These are phyloP conservation scores for Jaenimonas drosophilae DNA, from an alignment of 208 protist genomes.

Conservation along the genomic window DNA sequence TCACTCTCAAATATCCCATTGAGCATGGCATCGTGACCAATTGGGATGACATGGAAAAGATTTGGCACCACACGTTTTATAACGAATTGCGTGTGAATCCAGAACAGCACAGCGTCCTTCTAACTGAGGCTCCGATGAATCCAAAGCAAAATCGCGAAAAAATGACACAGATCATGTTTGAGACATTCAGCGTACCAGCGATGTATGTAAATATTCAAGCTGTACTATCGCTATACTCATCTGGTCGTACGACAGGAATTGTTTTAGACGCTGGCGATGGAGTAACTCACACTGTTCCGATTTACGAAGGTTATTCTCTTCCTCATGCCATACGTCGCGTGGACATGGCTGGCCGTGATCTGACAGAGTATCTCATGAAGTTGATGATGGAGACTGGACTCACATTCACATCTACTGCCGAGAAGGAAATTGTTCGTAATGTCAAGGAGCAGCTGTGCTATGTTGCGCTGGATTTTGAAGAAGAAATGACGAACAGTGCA, in stretches of 20 bases:
- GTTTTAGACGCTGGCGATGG: conserved; percentile 92
- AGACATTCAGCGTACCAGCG: conserved; percentile 84
- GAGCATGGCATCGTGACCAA: conserved; percentile 96
- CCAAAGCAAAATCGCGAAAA: conserved; percentile 91
- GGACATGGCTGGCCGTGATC: conserved; percentile 90
- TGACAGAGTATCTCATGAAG: conserved; percentile 94
- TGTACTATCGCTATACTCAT: conserved; percentile 94
- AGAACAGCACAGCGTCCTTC: conserved; percentile 96
- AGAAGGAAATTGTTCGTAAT: conserved; percentile 95
- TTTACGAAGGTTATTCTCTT: conserved; percentile 91
- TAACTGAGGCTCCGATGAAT: conserved; percentile 90
- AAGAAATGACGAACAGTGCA: conserved; percentile 91
- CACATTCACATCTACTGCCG: conserved; percentile 94
- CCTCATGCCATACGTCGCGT: conserved; percentile 80
- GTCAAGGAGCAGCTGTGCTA: conserved; percentile 94
- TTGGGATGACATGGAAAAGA: conserved; percentile 98
- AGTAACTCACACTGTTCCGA: conserved; percentile 90
- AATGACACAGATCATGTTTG: conserved; percentile 95
- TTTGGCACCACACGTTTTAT: conserved; percentile 98
- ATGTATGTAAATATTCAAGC: conserved; percentile 95
- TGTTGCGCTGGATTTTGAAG: conserved; percentile 93
- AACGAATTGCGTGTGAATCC: conserved; percentile 96
- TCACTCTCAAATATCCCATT: conserved; percentile 93
- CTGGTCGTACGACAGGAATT: conserved; percentile 87
- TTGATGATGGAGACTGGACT: conserved; percentile 93